These are phyloP conservation scores for Pichia californica DNA, from an alignment of 805 yeast species.

Conservation along the genomic window DNA sequence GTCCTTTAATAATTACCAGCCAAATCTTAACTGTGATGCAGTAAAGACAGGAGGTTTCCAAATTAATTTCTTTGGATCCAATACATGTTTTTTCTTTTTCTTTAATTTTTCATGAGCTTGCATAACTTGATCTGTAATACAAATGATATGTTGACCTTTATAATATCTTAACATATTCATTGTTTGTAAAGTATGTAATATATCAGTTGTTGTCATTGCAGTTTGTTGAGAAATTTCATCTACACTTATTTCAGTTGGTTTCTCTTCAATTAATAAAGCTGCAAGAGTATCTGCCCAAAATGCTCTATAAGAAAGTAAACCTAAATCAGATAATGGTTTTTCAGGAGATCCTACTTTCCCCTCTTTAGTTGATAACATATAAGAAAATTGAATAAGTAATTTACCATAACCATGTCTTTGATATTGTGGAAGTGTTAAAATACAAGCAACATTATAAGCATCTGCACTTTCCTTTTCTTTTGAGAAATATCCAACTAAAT, in stretches of 20 bases:
- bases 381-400: constrained; percentile 85
- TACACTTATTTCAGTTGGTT: constrained; percentile 50
- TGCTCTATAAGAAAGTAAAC: constrained; percentile 87
- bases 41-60: constrained; percentile 98
- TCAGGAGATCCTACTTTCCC: constrained; percentile 95
- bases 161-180: constrained; percentile 84
- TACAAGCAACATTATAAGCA: constrained; percentile 94
- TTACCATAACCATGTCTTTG: constrained; percentile 95
- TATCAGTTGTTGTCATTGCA: constrained; percentile 95
- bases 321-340: constrained; percentile 93
- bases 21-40: constrained; percentile 91
- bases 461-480: constrained; percentile 97
- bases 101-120: constrained; percentile 62
- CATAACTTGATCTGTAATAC: constrained; percentile 75
- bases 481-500: constrained; percentile 92
- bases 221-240: constrained; percentile 85
- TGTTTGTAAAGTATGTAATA: constrained; percentile 87
- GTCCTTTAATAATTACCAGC: no score
- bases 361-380: constrained; percentile 82
- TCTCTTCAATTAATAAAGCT: constrained; percentile 59
- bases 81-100: constrained; percentile 63
- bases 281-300: constrained; percentile 93
- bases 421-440: constrained; percentile 90
- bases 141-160: constrained; percentile 91
- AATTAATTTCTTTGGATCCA: constrained; percentile 62